Conservation (phyloP, 192 early-diverging fungal species). For the Mortierella alpina region DNA sequence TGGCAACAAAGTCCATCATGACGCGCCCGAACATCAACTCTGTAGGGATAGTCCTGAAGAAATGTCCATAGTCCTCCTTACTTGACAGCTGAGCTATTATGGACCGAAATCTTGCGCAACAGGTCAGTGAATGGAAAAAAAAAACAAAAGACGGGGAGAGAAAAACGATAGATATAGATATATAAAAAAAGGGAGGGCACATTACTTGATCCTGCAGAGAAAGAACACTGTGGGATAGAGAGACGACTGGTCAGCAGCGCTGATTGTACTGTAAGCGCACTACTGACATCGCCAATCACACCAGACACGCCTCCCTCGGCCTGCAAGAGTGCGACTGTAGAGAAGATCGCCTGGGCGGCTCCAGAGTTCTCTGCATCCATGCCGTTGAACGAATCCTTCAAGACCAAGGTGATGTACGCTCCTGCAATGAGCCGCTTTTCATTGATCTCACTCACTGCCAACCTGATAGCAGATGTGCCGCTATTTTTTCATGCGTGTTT, state of each 20-base stretch:
- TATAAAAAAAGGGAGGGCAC: not conserved
- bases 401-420: conserved; percentile 61
- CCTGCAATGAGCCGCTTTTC: conserved; percentile 55
- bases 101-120: no score
- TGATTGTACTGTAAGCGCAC: conserved; percentile 60
- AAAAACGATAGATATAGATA: not conserved
- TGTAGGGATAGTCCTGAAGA: conserved; percentile 65
- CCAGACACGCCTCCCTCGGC: conserved; percentile 56
- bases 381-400: conserved; percentile 63
- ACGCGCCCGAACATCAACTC: conserved; percentile 59
- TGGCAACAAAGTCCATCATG: conserved; percentile 59
- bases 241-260: conserved; percentile 62
- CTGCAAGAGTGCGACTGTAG: conserved; percentile 60
- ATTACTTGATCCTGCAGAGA: conserved; percentile 63
- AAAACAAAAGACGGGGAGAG: not conserved
- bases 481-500: conserved; percentile 15
- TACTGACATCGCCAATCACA: conserved; percentile 65
- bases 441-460: conserved; percentile 65
- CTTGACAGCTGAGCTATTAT: conserved; percentile 56
- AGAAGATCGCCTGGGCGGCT: conserved; percentile 62
- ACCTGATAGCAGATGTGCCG: conserved; percentile 62
- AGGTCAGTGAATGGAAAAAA: no score
- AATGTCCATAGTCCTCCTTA: conserved; percentile 61
- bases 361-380: conserved; percentile 54
- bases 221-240: conserved; percentile 64